A percentile compares a stretch with the other conserved stretches of the same genome.
Conservation (phyloP, 2,329 filamentous ascomycete species). For the Verticillium albo-atrum region DNA sequence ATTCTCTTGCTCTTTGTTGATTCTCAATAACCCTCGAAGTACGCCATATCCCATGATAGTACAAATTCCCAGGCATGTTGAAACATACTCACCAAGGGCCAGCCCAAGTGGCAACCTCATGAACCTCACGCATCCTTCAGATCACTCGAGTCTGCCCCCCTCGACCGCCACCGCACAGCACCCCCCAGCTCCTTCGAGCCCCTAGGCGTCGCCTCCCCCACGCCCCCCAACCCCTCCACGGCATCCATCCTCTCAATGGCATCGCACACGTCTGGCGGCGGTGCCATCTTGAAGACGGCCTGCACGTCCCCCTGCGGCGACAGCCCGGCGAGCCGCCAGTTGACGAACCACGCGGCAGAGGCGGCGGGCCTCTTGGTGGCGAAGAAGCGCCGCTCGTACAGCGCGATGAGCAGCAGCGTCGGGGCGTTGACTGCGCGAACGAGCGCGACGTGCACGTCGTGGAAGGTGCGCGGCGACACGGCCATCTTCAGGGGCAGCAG, state of each 20-base stretch:
- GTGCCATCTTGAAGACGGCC: constrained; percentile 67
- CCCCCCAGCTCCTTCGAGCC: not conserved
- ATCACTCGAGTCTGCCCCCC: not conserved
- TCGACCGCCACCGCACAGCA: not conserved
- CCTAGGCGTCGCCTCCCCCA: not conserved
- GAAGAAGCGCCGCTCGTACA: constrained; percentile 66
- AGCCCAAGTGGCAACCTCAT: constrained; percentile 7
- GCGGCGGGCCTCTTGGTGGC: constrained; percentile 39
- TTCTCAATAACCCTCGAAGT: no score
- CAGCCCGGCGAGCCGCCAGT: constrained; percentile 7
- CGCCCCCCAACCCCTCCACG: not conserved
- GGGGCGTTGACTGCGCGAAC: constrained; percentile 74
- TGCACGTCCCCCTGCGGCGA: constrained; percentile 66
- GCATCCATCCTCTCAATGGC: constrained; percentile 35
- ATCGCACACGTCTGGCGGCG: constrained; percentile 55
- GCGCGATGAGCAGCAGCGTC: constrained; percentile 64
- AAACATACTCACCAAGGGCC: no score
- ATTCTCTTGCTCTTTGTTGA: no score
- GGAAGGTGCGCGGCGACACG: constrained; percentile 80
- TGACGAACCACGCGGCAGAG: constrained; percentile 12
- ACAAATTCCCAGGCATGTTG: no score
- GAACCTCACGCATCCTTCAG: not conserved
- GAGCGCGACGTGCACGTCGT: constrained; percentile 79
- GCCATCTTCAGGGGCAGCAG: constrained; percentile 74
- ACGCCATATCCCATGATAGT: no score